Evolutionary conservation across 225 moss, liverwort and hornwort species (phyloP).

Genomic region (Straminergon stramineum): DNA sequence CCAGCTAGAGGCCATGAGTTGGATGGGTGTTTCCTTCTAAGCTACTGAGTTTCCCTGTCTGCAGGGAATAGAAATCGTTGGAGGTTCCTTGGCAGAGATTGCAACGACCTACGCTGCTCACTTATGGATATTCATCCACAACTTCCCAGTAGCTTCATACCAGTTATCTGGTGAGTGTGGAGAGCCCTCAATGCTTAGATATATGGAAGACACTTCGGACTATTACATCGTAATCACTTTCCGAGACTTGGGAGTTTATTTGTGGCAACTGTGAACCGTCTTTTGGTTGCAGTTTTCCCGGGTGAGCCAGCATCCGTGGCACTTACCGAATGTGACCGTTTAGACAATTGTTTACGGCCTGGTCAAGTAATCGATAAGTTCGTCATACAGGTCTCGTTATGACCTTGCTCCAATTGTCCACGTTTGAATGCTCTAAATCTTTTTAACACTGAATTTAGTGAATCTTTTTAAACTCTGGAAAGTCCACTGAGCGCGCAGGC

Average conservation of each 20-base stretch:
- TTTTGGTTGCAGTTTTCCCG: conserved; percentile 24
- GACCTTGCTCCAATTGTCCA: background rate
- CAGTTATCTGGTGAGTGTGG: conserved; percentile 22
- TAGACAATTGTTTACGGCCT: conserved; percentile 41
- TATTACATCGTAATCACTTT: background rate
- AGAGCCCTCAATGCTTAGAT: background rate
- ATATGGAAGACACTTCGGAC: background rate
- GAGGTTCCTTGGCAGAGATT: conserved; percentile 28
- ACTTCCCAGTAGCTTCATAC: conserved; percentile 34
- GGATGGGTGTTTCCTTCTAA: background rate
- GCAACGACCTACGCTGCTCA: conserved; percentile 25
- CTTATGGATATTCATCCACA: conserved; percentile 39
- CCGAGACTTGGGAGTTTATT: background rate
- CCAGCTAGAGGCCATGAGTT: background rate
- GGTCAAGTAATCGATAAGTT: conserved; percentile 41
- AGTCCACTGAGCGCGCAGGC: conserved; percentile 1
- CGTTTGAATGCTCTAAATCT: background rate
- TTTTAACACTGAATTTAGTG: background rate
- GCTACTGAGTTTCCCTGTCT: background rate
- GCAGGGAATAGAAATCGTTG: conserved; percentile 29
- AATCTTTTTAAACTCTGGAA: background rate
- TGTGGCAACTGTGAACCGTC: background rate
- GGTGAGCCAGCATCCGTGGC: conserved; percentile 37
- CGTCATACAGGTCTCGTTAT: conserved; percentile 28
- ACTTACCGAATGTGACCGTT: conserved; percentile 38